Percentiles rank a stretch among this genome's conserved stretches.
These are phyloP conservation scores for Pichia cabralensis DNA, from an alignment of 805 yeast species.

Conservation along the genomic window DNA sequence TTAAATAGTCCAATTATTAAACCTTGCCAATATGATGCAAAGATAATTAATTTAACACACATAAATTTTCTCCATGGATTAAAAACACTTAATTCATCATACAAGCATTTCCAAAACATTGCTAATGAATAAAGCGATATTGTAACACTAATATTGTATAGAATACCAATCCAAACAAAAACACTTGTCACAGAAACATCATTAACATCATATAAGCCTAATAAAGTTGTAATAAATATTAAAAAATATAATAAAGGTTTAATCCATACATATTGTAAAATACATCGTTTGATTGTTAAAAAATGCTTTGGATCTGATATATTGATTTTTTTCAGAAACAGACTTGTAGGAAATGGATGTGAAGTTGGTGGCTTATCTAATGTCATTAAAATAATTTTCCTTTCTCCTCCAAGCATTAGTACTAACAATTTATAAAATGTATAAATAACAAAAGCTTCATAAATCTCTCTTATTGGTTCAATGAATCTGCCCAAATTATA, in stretches of 20 bases:
- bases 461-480: constrained; percentile 78
- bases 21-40: constrained; percentile 98
- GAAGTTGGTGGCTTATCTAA: constrained; percentile 59
- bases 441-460: constrained; percentile 93
- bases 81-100: constrained; percentile 63
- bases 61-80: constrained; percentile 88
- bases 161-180: constrained; percentile 53
- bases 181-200: constrained; percentile 38
- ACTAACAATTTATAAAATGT: constrained; percentile 82
- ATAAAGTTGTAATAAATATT: constrained; percentile 35
- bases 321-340: constrained; percentile 51
- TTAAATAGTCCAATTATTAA: constrained; percentile 44
- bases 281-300: constrained; percentile 68
- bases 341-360: constrained; percentile 51
- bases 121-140: constrained; percentile 79
- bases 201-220: constrained; percentile 42
- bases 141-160: constrained; percentile 75
- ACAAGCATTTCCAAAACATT: constrained; percentile 86
- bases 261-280: constrained; percentile 90
- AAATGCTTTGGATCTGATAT: constrained; percentile 81
- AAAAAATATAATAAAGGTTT: constrained; percentile 71
- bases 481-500: constrained; percentile 37
- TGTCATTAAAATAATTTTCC: constrained; percentile 54
- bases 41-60: constrained; percentile 86
- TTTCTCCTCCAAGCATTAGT: constrained; percentile 83